Percentiles rank a stretch among this genome's conserved stretches.
phyloP scores from a whole-genome alignment of 495 filamentous ascomycete genomes.

The Astrocystis sublimbata region DNA sequence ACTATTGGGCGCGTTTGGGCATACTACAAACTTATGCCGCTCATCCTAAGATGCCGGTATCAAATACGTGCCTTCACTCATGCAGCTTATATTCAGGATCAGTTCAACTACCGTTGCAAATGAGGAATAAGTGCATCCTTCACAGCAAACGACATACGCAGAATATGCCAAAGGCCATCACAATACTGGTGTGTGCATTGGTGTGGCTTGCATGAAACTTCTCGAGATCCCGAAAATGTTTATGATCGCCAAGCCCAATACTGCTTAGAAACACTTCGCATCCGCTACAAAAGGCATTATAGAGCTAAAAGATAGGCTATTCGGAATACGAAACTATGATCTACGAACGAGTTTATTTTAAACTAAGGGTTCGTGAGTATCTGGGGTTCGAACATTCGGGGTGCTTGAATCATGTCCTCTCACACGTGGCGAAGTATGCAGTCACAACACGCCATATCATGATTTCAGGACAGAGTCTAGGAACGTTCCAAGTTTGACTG shows the following conservation, averaged over 20 bases:
- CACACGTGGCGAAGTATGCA: not conserved
- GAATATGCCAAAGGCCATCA: not conserved
- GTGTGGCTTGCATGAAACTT: conserved; percentile 15
- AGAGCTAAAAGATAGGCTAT: not conserved
- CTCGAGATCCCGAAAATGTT: conserved; percentile 4
- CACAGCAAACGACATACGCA: conserved; percentile 3
- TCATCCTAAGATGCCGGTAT: not conserved
- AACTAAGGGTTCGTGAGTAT: not conserved
- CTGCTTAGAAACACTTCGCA: not conserved
- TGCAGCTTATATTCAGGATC: conserved; percentile 8
- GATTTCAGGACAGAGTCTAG: too few species aligned
- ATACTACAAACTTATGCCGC: conserved; percentile 1
- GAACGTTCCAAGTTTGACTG: conserved; percentile 12
- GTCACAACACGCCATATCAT: not conserved
- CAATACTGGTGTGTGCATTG: not conserved
- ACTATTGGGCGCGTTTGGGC: not conserved
- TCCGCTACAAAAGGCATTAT: conserved; percentile 1
- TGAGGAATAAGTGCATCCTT: conserved; percentile 16
- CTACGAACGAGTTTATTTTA: not conserved
- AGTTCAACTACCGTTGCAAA: conserved; percentile 12
- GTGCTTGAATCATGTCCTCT: not conserved
- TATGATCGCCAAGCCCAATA: conserved; percentile 1
- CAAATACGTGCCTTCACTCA: not conserved
- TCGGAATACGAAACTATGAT: conserved; percentile 5
- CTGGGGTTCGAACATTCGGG: not conserved